These are phyloP conservation scores for Ensete ventricosum DNA, from an alignment of 176 grass and related monocot species.

Conservation along the genomic window DNA sequence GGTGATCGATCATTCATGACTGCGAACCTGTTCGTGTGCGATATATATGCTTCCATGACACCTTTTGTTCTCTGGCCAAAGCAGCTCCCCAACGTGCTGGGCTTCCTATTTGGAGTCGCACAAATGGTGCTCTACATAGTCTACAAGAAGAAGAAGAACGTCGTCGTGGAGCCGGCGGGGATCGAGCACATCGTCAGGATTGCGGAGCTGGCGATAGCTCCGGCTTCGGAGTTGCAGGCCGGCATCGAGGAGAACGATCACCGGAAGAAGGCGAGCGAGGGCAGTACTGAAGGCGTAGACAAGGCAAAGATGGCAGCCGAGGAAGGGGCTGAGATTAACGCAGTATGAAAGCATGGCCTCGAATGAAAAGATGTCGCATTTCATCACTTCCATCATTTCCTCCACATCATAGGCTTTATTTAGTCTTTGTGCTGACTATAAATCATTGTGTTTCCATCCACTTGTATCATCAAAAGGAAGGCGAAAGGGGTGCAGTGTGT, in stretches of 20 bases:
- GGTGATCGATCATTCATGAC: conserved; percentile 15
- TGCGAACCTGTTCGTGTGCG: neutral
- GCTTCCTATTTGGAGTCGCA: conserved; percentile 57
- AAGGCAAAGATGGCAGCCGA: too few species aligned
- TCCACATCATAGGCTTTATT: neutral
- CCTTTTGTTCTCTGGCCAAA: neutral
- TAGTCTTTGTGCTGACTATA: neutral
- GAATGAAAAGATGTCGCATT: too few species aligned
- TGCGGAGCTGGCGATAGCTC: neutral
- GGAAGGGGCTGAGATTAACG: neutral
- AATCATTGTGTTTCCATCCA: neutral
- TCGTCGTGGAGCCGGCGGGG: neutral
- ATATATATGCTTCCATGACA: neutral
- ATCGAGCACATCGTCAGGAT: conserved; percentile 1
- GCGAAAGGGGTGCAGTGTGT: neutral
- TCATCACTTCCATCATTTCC: neutral
- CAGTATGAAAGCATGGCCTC: neutral
- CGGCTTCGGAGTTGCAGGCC: neutral
- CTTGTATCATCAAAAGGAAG: neutral
- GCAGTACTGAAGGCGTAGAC: neutral
- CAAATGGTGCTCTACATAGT: conserved; percentile 69
- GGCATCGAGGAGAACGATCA: neutral
- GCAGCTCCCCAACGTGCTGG: conserved; percentile 72
- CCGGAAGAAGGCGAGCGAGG: neutral
- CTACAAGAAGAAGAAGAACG: conserved; percentile 35